Percentiles rank a stretch among this genome's conserved stretches.
Evolutionary conservation across 495 filamentous ascomycete genomes (phyloP).

Genomic region (Xylaria sp.): DNA sequence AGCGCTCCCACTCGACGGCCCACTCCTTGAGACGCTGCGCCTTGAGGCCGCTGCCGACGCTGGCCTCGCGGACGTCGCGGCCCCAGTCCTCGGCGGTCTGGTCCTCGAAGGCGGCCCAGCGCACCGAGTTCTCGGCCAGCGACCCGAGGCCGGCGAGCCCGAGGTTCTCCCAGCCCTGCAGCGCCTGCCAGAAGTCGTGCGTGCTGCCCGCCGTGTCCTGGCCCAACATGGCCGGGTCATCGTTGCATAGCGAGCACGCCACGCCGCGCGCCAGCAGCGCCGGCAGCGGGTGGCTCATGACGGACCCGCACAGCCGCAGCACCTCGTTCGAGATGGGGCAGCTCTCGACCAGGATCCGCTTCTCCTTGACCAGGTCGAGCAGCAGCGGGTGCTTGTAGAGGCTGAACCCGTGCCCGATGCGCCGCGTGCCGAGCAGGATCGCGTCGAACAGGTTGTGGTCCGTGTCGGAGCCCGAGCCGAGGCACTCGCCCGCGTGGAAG

Average conservation of each 20-base stretch:
- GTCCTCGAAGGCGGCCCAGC: constrained; percentile 89
- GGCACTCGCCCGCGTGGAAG: constrained; percentile 89
- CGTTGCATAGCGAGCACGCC: constrained; percentile 76
- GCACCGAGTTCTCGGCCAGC: constrained; percentile 89
- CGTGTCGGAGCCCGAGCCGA: constrained; percentile 75
- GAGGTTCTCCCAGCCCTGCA: constrained; percentile 86
- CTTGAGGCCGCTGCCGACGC: constrained; percentile 75
- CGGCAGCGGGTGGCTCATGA: constrained; percentile 81
- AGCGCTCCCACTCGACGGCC: constrained; percentile 82
- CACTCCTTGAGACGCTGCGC: constrained; percentile 77
- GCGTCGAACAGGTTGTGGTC: constrained; percentile 93
- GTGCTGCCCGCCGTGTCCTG: constrained; percentile 79
- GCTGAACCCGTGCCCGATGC: constrained; percentile 88
- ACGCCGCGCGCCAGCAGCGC: constrained; percentile 87
- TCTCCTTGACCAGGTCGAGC: constrained; percentile 84
- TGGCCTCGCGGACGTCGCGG: constrained; percentile 72
- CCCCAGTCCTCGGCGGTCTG: constrained; percentile 71
- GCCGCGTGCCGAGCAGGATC: constrained; percentile 81
- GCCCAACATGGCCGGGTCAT: constrained; percentile 83
- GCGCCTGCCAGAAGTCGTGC: constrained; percentile 90
- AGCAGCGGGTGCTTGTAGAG: constrained; percentile 92
- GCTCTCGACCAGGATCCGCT: constrained; percentile 84
- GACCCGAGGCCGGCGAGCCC: constrained; percentile 82
- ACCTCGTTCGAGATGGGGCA: constrained; percentile 88
- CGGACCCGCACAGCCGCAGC: constrained; percentile 74